Evolutionary conservation across 2,329 filamentous ascomycete genomes (phyloP).

Genomic region (Botrytis cinerea): DNA sequence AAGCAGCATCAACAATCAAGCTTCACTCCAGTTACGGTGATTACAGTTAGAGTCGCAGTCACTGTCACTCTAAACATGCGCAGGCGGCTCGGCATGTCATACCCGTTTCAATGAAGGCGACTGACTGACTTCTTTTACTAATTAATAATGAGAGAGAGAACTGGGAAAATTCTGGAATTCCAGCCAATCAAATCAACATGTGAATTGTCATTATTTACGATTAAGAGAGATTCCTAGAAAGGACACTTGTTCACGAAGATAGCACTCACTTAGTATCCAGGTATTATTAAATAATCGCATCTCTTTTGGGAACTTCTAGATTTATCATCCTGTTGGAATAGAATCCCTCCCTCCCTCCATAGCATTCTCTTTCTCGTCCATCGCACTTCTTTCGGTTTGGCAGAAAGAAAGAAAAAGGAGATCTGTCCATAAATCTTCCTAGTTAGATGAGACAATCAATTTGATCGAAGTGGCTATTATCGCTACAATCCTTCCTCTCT

Average conservation of each 20-base stretch:
- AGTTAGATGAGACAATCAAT: constrained; percentile 26
- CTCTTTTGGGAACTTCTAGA: neutral
- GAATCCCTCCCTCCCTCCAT: constrained; percentile 1
- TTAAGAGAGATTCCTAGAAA: neutral
- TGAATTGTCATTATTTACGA: neutral
- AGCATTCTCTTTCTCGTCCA: neutral
- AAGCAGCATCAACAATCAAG: neutral
- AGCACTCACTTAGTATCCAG: neutral
- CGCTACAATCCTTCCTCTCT: constrained; percentile 22
- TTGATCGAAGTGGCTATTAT: constrained; percentile 24
- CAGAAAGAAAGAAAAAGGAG: neutral
- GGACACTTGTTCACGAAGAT: constrained; percentile 15
- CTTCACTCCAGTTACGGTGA: neutral
- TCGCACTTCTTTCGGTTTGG: neutral
- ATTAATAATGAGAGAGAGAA: neutral
- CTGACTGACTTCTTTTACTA: neutral
- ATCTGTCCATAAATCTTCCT: constrained; percentile 19
- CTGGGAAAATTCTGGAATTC: too few species aligned
- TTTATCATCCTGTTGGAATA: neutral
- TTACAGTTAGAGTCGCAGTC: neutral
- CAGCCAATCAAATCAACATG: neutral
- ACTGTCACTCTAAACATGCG: neutral
- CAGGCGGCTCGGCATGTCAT: neutral
- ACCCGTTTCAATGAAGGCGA: constrained; percentile 2
- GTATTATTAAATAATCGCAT: neutral